Evolutionary conservation across 2,329 filamentous ascomycete species (phyloP), one percentile per base, ranked within the genome.

Genomic region (Diaporthe australafricana): DNA sequence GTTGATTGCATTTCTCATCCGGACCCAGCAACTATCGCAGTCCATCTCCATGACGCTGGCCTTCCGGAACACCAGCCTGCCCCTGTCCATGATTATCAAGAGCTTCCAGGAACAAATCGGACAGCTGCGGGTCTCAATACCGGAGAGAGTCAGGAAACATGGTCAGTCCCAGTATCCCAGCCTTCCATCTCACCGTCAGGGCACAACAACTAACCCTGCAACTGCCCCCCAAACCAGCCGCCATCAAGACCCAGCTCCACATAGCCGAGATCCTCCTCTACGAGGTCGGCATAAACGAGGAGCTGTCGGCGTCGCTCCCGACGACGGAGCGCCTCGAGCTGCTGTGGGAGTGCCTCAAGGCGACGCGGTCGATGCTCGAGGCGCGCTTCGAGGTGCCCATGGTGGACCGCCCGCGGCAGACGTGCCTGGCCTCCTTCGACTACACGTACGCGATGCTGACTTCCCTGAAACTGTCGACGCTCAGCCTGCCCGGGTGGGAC

Each of bases 401-500:
- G 16, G 25, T 22, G 1, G 79, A 82, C 20, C 76, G 77, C 38
- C 85, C 84, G 25, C 80, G 79, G 17, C 85, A 84, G 70, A 78
- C 84, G 17, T 83, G 82, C 75, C 80, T 87, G 68, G 81, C 81
- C 17, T 82, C 83, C 11, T 87, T 84, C 27, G 86, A 88, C 75
- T 82, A 85, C 56, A 81, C 85, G 63, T 87, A 84, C 74, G 80
- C 82, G 38, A 81, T 87, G 74, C 81, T 88, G 73, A 83, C 81
- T 0, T 81, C 80, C 48, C 81, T 88, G 22, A 85, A 85, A 76
- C 80, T 88, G n/a, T 80, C 85, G 71, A 84, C 82, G 14, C 77
- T 87, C 16, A 80, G 81, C 48, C 73, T 83, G 0, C 84, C 85
- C 0, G 86, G 86, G 0, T 88, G 86, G 86, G 82, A 87, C 63